These are phyloP conservation scores for Sextonia rubra DNA, from an alignment of 164 flowering plant genomes.

Conservation along the genomic window DNA sequence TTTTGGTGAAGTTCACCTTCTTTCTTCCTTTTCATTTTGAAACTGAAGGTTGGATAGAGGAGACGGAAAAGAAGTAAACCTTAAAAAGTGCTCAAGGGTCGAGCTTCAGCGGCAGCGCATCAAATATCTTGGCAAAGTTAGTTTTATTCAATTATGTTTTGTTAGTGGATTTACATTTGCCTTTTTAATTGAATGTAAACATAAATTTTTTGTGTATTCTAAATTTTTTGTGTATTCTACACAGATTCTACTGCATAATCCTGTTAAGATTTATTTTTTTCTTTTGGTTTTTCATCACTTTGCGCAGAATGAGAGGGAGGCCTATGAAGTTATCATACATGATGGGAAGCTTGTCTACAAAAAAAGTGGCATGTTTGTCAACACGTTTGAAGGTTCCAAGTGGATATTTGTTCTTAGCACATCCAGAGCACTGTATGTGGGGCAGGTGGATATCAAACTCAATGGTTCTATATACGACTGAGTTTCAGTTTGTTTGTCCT, in stretches of 20 bases:
- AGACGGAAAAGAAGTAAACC: slow-evolving; percentile 59
- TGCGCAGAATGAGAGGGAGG: slow-evolving; percentile 63
- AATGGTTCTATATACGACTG: neutral
- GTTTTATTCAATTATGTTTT: slow-evolving; percentile 11
- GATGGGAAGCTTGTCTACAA: slow-evolving; percentile 56
- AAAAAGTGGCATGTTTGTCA: slow-evolving; percentile 32
- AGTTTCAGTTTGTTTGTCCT: neutral
- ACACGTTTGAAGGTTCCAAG: slow-evolving; percentile 45
- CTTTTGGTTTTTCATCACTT: neutral
- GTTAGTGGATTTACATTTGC: neutral
- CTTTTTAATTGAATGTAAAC: no score
- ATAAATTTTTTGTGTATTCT: no score
- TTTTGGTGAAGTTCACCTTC: neutral
- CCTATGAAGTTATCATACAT: slow-evolving; percentile 55
- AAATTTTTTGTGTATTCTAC: no score
- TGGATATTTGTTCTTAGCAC: slow-evolving; percentile 85
- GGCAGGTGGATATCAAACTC: slow-evolving; percentile 16
- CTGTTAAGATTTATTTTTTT: no score
- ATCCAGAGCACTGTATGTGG: slow-evolving; percentile 51
- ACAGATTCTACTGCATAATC: neutral
- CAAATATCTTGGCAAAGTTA: slow-evolving; percentile 67
- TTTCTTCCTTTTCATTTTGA: neutral
- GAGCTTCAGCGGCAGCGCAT: slow-evolving; percentile 62
- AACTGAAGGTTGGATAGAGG: slow-evolving; percentile 65
- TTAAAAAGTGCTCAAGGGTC: slow-evolving; percentile 43